phyloP scores from a whole-genome alignment of 2,329 filamentous ascomycete species.

The Diaporthe longicolla region DNA sequence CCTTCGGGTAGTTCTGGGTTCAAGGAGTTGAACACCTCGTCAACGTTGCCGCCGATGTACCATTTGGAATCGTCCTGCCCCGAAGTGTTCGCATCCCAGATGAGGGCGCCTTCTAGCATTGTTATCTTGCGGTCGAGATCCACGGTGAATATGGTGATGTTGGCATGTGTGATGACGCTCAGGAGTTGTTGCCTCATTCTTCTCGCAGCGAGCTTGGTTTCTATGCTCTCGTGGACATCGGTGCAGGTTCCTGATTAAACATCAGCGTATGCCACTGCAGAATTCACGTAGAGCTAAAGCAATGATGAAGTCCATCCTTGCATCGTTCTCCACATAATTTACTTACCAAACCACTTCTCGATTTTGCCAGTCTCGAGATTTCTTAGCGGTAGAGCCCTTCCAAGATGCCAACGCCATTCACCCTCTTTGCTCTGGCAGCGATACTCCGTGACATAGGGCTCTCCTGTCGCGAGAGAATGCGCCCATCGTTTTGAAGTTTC shows the following conservation, averaged over 20 bases:
- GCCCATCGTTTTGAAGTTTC: slow-evolving; percentile 71
- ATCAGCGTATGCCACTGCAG: not conserved
- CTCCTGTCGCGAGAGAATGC: slow-evolving; percentile 75
- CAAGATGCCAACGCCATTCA: slow-evolving; percentile 84
- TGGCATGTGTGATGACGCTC: slow-evolving; percentile 80
- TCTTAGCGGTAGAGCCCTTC: slow-evolving; percentile 76
- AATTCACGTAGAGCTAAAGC: not conserved
- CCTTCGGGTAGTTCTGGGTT: slow-evolving; percentile 59
- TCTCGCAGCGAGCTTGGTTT: slow-evolving; percentile 76
- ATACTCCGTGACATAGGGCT: slow-evolving; percentile 79
- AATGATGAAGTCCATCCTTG: not conserved
- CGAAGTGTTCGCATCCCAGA: slow-evolving; percentile 59
- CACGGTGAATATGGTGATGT: slow-evolving; percentile 82
- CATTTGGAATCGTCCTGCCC: slow-evolving; percentile 49
- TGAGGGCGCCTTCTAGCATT: slow-evolving; percentile 78
- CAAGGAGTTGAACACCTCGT: slow-evolving; percentile 72
- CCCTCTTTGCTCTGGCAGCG: slow-evolving; percentile 76
- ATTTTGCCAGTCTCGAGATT: slow-evolving; percentile 77
- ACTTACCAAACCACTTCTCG: slow-evolving; percentile 81
- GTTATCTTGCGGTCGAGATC: slow-evolving; percentile 73
- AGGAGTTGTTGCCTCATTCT: slow-evolving; percentile 78
- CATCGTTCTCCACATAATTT: not conserved
- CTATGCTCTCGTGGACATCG: slow-evolving; percentile 82
- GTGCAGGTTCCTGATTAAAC: slow-evolving; percentile 72
- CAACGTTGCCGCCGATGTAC: slow-evolving; percentile 57